Percentiles rank a stretch among this genome's conserved stretches.
phyloP scores from a whole-genome alignment of 2,329 filamentous ascomycete genomes.

The Clarireedia homoeocarpa region DNA sequence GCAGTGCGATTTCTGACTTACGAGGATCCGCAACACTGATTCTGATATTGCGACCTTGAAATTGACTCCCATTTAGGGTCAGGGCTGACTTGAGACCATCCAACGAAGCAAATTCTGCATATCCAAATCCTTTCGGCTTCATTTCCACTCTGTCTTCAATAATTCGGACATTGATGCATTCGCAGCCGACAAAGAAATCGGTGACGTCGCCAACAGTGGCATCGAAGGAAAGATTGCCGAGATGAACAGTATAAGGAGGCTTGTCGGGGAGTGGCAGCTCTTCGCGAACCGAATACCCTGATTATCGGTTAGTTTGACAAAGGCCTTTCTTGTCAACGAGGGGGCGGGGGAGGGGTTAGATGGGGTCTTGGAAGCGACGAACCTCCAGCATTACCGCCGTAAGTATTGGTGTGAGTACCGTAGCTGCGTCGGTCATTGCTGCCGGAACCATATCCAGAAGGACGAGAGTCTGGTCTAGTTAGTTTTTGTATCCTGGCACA shows the following conservation, averaged over 20 bases:
- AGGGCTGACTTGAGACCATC: conserved; percentile 91
- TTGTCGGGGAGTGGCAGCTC: conserved; percentile 79
- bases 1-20: conserved; percentile 46
- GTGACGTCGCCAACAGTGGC: conserved; percentile 75
- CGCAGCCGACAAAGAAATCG: conserved; percentile 78
- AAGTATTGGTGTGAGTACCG: conserved; percentile 26
- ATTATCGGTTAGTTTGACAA: conserved; percentile 13
- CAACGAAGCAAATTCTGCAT: conserved; percentile 83
- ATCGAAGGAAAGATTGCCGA: conserved; percentile 96
- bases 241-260: conserved; percentile 90
- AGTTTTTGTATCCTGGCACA: conserved; percentile 9
- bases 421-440: conserved; percentile 28
- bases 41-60: conserved; percentile 83
- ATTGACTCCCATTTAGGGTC: conserved; percentile 68
- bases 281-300: conserved; percentile 61
- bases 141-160: conserved; percentile 93
- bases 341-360: conserved; percentile 5
- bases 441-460: conserved; percentile 23
- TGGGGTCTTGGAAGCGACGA: conserved; percentile 6
- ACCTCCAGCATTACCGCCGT: conserved; percentile 28
- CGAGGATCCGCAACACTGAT: conserved; percentile 96
- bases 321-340: background rate
- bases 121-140: conserved; percentile 96
- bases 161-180: conserved; percentile 85
- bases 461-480: conserved; percentile 27